Base-by-base conservation (phyloP, 2,329 filamentous ascomycete species). In the Fusarium hainanense region DNA sequence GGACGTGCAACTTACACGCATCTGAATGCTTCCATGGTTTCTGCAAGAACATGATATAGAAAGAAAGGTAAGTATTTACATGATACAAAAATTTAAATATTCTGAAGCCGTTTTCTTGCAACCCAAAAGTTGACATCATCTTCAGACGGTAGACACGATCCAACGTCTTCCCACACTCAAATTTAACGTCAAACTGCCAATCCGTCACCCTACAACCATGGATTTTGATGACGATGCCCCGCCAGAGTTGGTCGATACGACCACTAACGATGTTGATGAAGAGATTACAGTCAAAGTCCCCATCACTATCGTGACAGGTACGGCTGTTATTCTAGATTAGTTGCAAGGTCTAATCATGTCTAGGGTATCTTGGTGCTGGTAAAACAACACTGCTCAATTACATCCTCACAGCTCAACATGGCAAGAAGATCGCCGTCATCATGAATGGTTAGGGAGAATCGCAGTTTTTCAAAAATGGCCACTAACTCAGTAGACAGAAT, bases 351-450 rank as follows among this genome's bases (percentile, higher is more conserved):
- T 58, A 52, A 74, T 21, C 47, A 14, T 3, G n/a, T 25, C 7
- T 68, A 96, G 93, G 96, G 6, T 99, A 99, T 77, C 87, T 99
- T 6, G 96, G 96, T 20, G 93, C 96, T 11, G 96, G 96, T 20
- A 99, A 99, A 81, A 98, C 95, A 0, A 98, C 95, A 0, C 82
- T 98, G 30, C 84, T 99, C 62, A 98, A 99, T 79, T 97, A 98
- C 79, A 98, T 99, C 66, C 84, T 99, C 54, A 97, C 92, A 28
- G 94, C 94, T 61, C 91, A 95, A 66, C 96, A 99, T 85, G 95
- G 95, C 79, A 98, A 98, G 85, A 97, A 94, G 77, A 96, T 99
- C 79, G 96, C 96, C 13, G 96, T 99, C 16, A 98, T 99, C 60
- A 88, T 99, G 83, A 99, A 99, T 80, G 94, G 93, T 77, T 64